Percentiles rank a stretch among this genome's conserved stretches.
These are phyloP conservation scores for Talaromyces stipitatus DNA, from an alignment of 495 filamentous ascomycete species.

Conservation along the genomic window DNA sequence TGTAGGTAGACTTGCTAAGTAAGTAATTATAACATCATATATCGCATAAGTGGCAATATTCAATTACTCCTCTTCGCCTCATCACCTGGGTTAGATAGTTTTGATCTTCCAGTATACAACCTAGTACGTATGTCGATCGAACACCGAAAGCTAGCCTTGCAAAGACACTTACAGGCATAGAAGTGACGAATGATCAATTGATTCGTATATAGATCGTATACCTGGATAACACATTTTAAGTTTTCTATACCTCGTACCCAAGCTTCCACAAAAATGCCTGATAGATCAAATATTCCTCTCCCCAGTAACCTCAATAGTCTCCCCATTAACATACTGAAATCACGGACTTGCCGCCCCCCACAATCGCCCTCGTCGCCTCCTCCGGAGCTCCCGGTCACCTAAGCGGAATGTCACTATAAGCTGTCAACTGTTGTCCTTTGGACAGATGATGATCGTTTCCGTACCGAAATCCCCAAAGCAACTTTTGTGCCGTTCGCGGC, in stretches of 20 bases:
- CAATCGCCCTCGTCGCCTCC: conserved; percentile 70
- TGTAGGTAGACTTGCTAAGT: no score
- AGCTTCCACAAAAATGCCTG: no score
- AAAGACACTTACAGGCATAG: no score
- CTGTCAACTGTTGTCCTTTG: neutral
- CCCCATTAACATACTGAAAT: conserved; percentile 74
- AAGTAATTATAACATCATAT: no score
- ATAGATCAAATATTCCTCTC: conserved; percentile 65
- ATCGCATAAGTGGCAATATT: neutral
- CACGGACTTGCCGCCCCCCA: conserved; percentile 72
- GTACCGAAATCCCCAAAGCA: conserved; percentile 63
- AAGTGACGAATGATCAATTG: no score
- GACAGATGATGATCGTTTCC: neutral
- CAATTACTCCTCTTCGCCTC: neutral
- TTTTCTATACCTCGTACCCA: no score
- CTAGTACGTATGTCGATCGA: no score
- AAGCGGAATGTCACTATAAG: conserved; percentile 65
- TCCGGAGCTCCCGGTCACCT: conserved; percentile 65
- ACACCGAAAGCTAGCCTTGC: no score
- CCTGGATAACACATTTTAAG: no score
- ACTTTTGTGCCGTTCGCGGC: conserved; percentile 71
- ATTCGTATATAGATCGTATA: no score
- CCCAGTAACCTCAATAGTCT: conserved; percentile 79
- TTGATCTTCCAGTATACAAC: no score
- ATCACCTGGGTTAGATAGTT: neutral